Conservation (phyloP, 371 early-diverging fungal species). For the Rhizopus delemar region DNA sequence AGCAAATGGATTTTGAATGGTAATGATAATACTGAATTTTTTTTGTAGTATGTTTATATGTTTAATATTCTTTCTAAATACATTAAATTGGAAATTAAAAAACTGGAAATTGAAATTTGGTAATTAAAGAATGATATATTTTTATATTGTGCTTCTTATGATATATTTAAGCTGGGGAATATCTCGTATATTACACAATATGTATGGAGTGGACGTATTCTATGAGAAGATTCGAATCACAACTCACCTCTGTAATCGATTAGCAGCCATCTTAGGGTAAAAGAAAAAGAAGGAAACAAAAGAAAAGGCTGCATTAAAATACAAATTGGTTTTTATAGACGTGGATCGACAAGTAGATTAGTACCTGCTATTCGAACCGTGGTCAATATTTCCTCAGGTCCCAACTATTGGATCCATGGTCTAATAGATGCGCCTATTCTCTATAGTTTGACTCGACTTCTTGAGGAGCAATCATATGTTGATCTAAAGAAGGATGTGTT, state of each 20-base stretch:
- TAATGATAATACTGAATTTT: not conserved
- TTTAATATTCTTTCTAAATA: constrained; percentile 51
- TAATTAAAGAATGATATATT: constrained; percentile 19
- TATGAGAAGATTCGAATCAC: constrained; percentile 23
- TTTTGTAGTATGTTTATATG: constrained; percentile 50
- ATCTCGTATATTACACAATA: constrained; percentile 59
- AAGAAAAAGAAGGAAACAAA: not conserved
- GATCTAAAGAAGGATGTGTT: constrained; percentile 53
- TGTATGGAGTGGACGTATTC: constrained; percentile 48
- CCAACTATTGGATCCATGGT: constrained; percentile 39
- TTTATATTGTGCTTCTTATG: not conserved
- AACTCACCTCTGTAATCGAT: constrained; percentile 22
- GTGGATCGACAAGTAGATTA: constrained; percentile 12
- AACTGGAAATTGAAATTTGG: constrained; percentile 56
- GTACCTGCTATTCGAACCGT: constrained; percentile 44
- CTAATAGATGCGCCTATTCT: constrained; percentile 47
- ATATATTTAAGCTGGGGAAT: constrained; percentile 53
- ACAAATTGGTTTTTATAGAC: not conserved
- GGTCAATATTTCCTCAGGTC: constrained; percentile 61
- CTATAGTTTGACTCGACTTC: constrained; percentile 19
- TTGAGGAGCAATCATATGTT: constrained; percentile 19
- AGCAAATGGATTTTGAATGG: not conserved
- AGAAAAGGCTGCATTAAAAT: not conserved
- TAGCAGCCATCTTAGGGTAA: constrained; percentile 36
- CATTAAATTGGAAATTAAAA: constrained; percentile 50